Evolutionary conservation across 2,329 filamentous ascomycete species (phyloP).

Genomic region (Aspergillus phoenicis): DNA sequence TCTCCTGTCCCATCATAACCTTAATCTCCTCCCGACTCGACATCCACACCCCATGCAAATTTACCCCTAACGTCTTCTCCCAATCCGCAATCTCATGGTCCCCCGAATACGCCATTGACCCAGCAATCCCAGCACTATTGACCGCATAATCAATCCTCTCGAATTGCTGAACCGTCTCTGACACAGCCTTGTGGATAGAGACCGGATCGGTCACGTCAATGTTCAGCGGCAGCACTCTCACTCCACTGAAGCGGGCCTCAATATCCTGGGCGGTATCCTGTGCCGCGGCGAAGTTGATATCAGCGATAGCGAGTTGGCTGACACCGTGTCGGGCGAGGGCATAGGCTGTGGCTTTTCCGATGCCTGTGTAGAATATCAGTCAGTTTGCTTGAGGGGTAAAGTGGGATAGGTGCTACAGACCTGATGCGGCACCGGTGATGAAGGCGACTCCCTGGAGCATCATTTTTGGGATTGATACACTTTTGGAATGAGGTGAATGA

Average conservation of each 20-base stretch:
- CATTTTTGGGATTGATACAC: not conserved
- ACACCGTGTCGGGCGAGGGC: conserved; percentile 8
- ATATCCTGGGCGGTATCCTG: not conserved
- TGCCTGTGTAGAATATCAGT: not conserved
- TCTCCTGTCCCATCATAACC: conserved; percentile 17
- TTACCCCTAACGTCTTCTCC: conserved; percentile 4
- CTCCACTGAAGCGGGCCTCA: not conserved
- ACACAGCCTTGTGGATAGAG: conserved; percentile 1
- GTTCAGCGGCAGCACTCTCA: not conserved
- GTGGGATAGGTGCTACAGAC: not conserved
- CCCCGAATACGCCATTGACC: not conserved
- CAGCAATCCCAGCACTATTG: conserved; percentile 9
- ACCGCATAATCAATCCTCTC: conserved; percentile 11
- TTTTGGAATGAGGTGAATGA: no score
- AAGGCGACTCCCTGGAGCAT: not conserved
- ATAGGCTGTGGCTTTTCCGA: conserved; percentile 10
- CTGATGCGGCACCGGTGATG: conserved; percentile 3
- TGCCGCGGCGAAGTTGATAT: not conserved
- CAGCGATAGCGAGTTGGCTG: not conserved
- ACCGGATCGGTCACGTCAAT: conserved; percentile 10
- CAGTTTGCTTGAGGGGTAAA: not conserved
- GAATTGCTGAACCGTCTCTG: not conserved
- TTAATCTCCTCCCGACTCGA: conserved; percentile 8
- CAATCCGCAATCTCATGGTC: not conserved
- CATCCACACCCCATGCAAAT: conserved; percentile 13